Conservation (phyloP, 805 yeast species). For the Metschnikowia arizonensis region DNA sequence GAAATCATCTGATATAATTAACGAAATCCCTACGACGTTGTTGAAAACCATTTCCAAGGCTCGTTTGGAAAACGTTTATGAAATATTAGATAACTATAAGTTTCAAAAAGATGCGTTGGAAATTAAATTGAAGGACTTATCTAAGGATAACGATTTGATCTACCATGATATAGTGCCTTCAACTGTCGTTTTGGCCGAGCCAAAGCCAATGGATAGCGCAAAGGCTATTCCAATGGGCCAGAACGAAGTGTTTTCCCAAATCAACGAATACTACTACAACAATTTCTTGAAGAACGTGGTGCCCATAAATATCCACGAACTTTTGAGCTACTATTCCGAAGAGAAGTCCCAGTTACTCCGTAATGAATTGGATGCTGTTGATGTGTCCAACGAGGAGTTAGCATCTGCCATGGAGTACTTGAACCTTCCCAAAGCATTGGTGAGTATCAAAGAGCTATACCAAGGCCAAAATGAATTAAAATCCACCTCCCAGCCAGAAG, state of each 20-base stretch:
- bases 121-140: slow-evolving; percentile 42
- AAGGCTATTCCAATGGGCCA: slow-evolving; percentile 53
- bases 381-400: slow-evolving; percentile 75
- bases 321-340: slow-evolving; percentile 83
- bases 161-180: slow-evolving; percentile 77
- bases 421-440: slow-evolving; percentile 65
- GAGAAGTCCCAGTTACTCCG: slow-evolving; percentile 77
- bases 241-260: slow-evolving; percentile 39
- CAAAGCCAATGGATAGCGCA: slow-evolving; percentile 67
- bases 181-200: slow-evolving; percentile 53
- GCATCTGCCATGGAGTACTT: slow-evolving; percentile 76
- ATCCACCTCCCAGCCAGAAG: not conserved
- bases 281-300: slow-evolving; percentile 75
- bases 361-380: slow-evolving; percentile 66
- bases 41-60: slow-evolving; percentile 22
- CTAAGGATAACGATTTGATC: slow-evolving; percentile 84
- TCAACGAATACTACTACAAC: slow-evolving; percentile 36
- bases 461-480: slow-evolving; percentile 10
- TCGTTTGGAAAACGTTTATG: slow-evolving; percentile 28
- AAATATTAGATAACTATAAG: slow-evolving; percentile 38
- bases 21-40: slow-evolving; percentile 19
- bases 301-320: slow-evolving; percentile 84
- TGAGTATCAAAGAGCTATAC: slow-evolving; percentile 46
- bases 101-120: slow-evolving; percentile 38
- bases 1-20: slow-evolving; percentile 44